These are phyloP conservation scores for Hyphopichia fennica DNA, from an alignment of 1,139 yeast genomes.

Conservation along the genomic window DNA sequence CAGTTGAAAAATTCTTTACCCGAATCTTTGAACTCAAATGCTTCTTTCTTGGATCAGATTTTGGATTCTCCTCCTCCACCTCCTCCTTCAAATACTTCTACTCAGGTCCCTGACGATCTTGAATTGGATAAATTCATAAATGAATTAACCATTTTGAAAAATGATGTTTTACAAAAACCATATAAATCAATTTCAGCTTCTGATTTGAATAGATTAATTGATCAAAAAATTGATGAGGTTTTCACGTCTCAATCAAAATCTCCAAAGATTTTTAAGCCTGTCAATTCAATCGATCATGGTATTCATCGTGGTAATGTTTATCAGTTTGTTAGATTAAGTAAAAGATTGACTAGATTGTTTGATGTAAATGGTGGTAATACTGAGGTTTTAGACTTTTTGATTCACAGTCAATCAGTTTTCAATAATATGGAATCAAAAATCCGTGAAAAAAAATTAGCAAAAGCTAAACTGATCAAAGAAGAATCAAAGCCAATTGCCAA, in stretches of 20 bases:
- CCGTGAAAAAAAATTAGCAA: constrained; percentile 7
- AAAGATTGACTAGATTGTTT: constrained; percentile 23
- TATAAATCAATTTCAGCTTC: constrained; percentile 12
- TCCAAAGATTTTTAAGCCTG: background rate
- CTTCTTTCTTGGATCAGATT: background rate
- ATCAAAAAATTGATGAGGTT: constrained; percentile 18
- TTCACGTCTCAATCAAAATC: background rate
- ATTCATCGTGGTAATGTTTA: constrained; percentile 13
- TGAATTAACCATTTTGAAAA: constrained; percentile 20
- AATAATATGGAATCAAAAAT: constrained; percentile 21
- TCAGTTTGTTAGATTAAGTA: constrained; percentile 20
- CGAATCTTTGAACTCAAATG: background rate
- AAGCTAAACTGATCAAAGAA: background rate
- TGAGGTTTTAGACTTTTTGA: constrained; percentile 32
- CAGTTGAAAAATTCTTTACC: constrained; percentile 1
- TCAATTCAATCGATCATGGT: constrained; percentile 4
- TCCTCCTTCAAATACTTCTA: constrained; percentile 7
- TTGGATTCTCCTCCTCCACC: background rate
- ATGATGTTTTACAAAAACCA: constrained; percentile 15
- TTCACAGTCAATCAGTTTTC: constrained; percentile 26
- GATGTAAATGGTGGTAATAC: constrained; percentile 31
- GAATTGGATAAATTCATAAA: constrained; percentile 23
- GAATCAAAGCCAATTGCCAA: background rate
- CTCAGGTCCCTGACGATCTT: constrained; percentile 22
- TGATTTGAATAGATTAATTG: constrained; percentile 8